phyloP scores from a whole-genome alignment of 163 green algal genomes.

The Scenedesmus sp. region DNA sequence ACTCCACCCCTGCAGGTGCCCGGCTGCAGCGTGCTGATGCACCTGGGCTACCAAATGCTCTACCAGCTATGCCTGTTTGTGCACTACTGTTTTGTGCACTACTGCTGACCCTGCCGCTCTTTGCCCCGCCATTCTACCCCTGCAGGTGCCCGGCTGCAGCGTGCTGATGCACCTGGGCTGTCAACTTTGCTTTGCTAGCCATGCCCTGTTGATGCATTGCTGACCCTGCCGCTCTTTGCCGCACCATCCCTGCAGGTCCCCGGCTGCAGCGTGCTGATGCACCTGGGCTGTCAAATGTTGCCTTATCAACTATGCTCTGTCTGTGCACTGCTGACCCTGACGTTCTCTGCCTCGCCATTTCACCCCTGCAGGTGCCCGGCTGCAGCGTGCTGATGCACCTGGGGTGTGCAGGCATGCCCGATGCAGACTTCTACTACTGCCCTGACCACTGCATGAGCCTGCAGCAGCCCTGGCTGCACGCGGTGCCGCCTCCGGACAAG shows the following conservation, averaged over 20 bases:
- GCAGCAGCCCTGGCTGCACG: slow-evolving; percentile 36
- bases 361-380: slow-evolving; percentile 17
- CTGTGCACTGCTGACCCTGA: neutral
- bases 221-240: neutral
- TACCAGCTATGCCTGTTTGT: neutral
- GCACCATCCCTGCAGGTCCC: too few species aligned
- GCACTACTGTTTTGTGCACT: too few species aligned
- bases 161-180: slow-evolving; percentile 46
- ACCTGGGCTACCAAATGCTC: too few species aligned
- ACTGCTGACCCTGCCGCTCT: neutral
- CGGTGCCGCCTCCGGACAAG: neutral
- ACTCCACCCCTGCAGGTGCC: too few species aligned
- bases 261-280: too few species aligned
- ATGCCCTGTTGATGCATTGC: too few species aligned
- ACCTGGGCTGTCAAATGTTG: too few species aligned
- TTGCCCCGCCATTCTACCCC: neutral
- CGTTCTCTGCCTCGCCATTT: neutral
- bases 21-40: too few species aligned
- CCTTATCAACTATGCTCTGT: neutral
- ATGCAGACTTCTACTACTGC: slow-evolving; percentile 34
- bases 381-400: slow-evolving; percentile 48
- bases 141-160: slow-evolving; percentile 39
- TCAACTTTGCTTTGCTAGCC: too few species aligned
- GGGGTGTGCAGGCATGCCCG: slow-evolving; percentile 32
- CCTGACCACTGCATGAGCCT: slow-evolving; percentile 23